phyloP scores from a whole-genome alignment of 73 alveolate genomes.

The Paramecium tetraurelia region DNA sequence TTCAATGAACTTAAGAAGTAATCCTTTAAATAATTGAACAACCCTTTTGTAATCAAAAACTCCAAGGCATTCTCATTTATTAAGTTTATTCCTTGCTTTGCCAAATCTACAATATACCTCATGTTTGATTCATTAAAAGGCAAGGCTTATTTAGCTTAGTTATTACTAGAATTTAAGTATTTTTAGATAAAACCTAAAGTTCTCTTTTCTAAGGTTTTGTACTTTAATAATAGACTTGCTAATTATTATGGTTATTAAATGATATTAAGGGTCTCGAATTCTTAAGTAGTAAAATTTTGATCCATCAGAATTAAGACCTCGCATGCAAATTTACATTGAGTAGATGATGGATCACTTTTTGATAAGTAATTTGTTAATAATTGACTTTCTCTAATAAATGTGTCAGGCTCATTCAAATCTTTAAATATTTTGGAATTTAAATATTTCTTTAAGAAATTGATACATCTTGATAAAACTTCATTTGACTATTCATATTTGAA shows the following conservation, averaged over 20 bases:
- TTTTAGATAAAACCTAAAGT: background rate
- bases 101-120: background rate
- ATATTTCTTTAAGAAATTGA: slow-evolving; percentile 6
- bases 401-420: slow-evolving; percentile 26
- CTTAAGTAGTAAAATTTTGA: slow-evolving; percentile 30
- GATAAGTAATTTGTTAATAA: background rate
- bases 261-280: background rate
- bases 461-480: slow-evolving; percentile 30
- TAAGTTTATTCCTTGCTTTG: background rate
- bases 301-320: slow-evolving; percentile 4
- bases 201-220: slow-evolving; percentile 14
- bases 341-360: background rate
- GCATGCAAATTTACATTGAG: background rate
- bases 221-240: background rate
- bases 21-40: background rate
- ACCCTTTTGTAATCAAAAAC: background rate
- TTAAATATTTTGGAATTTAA: slow-evolving; percentile 31
- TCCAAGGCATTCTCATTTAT: background rate
- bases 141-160: background rate
- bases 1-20: background rate
- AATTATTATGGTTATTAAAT: background rate
- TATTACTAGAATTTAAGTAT: background rate
- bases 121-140: slow-evolving; percentile 7
- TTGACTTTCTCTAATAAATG: background rate
- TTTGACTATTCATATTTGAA: background rate